phyloP scores from a whole-genome alignment of 371 early-diverging fungal genomes.

The Blastocladiella emersonii region DNA sequence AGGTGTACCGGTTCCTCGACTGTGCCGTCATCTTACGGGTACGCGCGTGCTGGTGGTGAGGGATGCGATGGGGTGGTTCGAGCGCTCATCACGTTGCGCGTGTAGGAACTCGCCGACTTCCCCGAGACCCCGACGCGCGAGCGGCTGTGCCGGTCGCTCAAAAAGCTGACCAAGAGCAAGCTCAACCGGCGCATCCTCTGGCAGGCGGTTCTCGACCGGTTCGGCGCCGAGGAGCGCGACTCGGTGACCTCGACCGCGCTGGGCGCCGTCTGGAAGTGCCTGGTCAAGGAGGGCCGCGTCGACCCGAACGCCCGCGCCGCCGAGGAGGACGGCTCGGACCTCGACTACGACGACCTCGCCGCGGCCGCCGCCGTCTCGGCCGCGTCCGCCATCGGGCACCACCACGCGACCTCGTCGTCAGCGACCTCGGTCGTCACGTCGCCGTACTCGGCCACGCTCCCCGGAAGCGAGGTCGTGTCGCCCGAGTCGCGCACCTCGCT shows the following conservation, averaged over 20 bases:
- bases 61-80: background rate
- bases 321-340: no score
- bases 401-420: no score
- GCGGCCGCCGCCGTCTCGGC: no score
- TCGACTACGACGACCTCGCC: no score
- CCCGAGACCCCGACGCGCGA: constrained; percentile 6
- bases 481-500: no score
- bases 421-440: no score
- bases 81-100: background rate
- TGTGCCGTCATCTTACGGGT: background rate
- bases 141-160: constrained; percentile 10
- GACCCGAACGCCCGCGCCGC: no score
- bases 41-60: background rate
- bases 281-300: background rate
- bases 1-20: constrained; percentile 3
- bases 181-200: constrained; percentile 4
- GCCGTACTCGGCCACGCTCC: no score
- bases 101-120: background rate
- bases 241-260: background rate
- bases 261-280: background rate
- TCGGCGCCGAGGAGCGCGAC: background rate
- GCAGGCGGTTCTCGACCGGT: constrained; percentile 3
- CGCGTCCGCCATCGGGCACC: no score
- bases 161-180: constrained; percentile 2
- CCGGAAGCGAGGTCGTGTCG: no score